Base-by-base conservation (phyloP, 768 basidiomycete species). In the Wakefieldia striispora region DNA sequence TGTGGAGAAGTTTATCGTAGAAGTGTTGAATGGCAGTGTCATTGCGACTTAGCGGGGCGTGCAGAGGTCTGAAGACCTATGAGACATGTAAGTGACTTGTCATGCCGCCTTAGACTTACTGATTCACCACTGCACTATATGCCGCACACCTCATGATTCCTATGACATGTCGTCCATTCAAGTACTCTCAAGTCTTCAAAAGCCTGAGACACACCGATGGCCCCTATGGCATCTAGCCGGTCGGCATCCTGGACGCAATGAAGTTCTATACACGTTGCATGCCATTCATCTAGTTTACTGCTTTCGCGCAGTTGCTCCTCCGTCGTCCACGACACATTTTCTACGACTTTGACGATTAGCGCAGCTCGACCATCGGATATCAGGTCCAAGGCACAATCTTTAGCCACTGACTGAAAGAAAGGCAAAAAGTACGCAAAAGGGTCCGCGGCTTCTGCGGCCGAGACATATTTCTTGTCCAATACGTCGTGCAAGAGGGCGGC, bases 401-500 rank as follows among this genome's bases (percentile, higher is more conserved):
- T 58, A 5, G 72, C 72, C 61, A 78, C 68, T 4, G 65, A 67
- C 46, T 72, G 54, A 63, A 88, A 88, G 66, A 82, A 81, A 19
- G 88, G 83, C 20, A 81, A 70, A 64, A 90, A 86, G 61, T 79
- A 88, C 47, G 71, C 67, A 66, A 81, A 81, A 6, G 85, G 80
- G 62, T 88, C 81, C 16, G 77, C 72, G 12, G 80, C 78, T 57
- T 79, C 67, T 47, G 73, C 74, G 12, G 74, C 65, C 2, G 82
- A 71, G 16, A 84, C 83, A 61, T 92, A 91, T 73, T 92, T 91
- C 71, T 87, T 89, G 77, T 91, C 89, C 29, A 90, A 72, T 36
- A 93, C 77, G 66, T 95, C 92, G 60, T 95, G 93, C 39, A 95
- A 79, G 34, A 95, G 78, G n/a, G 93, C 87, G 26, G 88, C 86